A percentile compares a stretch with the other conserved stretches of the same genome.
phyloP scores from a whole-genome alignment of 2,329 filamentous ascomycete species.

The Escovopsis sp. region DNA sequence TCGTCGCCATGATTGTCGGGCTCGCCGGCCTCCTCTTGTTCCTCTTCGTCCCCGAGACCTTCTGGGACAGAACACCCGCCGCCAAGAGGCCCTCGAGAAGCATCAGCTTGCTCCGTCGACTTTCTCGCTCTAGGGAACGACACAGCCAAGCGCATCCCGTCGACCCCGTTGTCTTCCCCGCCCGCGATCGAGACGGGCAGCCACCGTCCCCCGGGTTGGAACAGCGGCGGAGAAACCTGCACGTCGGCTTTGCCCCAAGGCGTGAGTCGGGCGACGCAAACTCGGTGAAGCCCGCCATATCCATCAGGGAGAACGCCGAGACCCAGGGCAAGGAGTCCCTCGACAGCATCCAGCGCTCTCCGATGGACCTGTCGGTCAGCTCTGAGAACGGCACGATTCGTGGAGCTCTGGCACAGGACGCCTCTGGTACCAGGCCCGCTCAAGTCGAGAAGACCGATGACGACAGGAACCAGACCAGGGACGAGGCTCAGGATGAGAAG shows the following conservation, averaged over 20 bases:
- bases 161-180: background rate
- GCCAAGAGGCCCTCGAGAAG: slow-evolving; percentile 23
- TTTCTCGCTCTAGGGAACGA: slow-evolving; percentile 22
- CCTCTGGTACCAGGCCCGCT: too few relatives aligned
- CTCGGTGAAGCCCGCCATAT: too few relatives aligned
- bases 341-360: too few relatives aligned
- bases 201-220: slow-evolving; percentile 8
- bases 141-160: slow-evolving; percentile 5
- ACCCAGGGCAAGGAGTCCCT: too few relatives aligned
- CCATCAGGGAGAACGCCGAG: too few relatives aligned
- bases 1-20: slow-evolving; percentile 66
- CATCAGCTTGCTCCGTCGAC: slow-evolving; percentile 30
- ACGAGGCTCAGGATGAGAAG: too few relatives aligned
- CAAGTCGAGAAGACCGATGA: too few relatives aligned
- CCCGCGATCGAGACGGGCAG: slow-evolving; percentile 1
- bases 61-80: slow-evolving; percentile 81
- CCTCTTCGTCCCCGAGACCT: slow-evolving; percentile 86
- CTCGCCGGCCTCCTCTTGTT: slow-evolving; percentile 60
- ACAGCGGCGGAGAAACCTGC: slow-evolving; percentile 13
- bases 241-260: slow-evolving; percentile 17
- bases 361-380: too few relatives aligned
- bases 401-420: too few relatives aligned
- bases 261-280: too few relatives aligned
- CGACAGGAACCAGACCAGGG: too few relatives aligned
- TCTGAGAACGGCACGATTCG: too few relatives aligned